These are phyloP conservation scores for Simmondsia chinensis DNA, from an alignment of 148 eudicot genomes.

Conservation along the genomic window DNA sequence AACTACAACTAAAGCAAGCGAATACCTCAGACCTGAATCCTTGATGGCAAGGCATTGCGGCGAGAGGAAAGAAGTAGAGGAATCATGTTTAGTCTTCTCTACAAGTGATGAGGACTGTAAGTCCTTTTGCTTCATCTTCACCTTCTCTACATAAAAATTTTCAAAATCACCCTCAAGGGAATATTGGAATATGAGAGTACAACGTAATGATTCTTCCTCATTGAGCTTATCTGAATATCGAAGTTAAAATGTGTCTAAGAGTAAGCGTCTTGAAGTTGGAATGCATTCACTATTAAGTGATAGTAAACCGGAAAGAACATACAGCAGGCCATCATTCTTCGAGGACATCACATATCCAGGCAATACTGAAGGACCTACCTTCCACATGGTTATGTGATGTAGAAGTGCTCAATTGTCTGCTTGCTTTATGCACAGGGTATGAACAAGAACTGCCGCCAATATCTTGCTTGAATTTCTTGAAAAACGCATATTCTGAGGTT, in stretches of 20 bases:
- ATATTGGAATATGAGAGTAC: too few species aligned
- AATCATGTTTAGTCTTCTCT: slow-evolving; percentile 11
- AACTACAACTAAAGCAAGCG: background rate
- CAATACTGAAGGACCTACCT: slow-evolving; percentile 26
- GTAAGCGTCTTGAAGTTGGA: too few species aligned
- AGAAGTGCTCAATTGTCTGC: slow-evolving; percentile 8
- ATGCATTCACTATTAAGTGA: too few species aligned
- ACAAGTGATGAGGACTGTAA: slow-evolving; percentile 6
- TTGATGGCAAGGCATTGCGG: slow-evolving; percentile 8
- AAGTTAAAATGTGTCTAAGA: too few species aligned
- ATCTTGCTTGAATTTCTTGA: slow-evolving; percentile 51
- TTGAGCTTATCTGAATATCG: too few species aligned
- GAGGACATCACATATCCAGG: too few species aligned
- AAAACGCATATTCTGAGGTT: slow-evolving; percentile 77
- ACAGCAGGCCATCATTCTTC: too few species aligned
- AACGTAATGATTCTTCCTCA: too few species aligned
- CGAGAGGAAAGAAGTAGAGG: slow-evolving; percentile 11
- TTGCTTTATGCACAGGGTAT: slow-evolving; percentile 13
- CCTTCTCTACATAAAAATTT: slow-evolving; percentile 22
- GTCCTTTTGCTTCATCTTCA: slow-evolving; percentile 8
- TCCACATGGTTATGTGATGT: slow-evolving; percentile 11
- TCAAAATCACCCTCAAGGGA: background rate
- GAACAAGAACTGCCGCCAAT: slow-evolving; percentile 14
- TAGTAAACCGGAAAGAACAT: too few species aligned
- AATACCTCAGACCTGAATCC: slow-evolving; percentile 14